Conservation (phyloP, 2,329 filamentous ascomycete genomes). For the Verticillium longisporum region DNA sequence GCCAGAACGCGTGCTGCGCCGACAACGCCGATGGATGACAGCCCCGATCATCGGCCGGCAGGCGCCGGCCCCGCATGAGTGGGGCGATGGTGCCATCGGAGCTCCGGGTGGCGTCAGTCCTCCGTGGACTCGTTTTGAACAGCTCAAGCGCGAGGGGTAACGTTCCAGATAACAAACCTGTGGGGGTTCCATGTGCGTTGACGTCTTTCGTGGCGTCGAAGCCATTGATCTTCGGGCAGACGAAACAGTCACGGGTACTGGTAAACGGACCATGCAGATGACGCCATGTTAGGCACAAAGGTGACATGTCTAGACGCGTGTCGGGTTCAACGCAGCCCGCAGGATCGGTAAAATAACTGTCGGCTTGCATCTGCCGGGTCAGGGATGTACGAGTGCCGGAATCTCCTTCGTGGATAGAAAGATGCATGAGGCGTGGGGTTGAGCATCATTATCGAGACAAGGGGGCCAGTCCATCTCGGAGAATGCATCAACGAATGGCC, state of each 20-base stretch:
- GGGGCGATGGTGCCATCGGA: constrained; percentile 1
- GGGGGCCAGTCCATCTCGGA: background rate
- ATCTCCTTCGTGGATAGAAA: background rate
- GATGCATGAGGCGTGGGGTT: background rate
- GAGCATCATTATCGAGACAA: background rate
- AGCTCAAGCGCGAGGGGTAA: background rate
- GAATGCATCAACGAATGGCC: background rate
- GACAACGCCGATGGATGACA: background rate
- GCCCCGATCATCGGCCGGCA: constrained; percentile 2
- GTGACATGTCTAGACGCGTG: constrained; percentile 3
- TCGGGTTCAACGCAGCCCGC: background rate
- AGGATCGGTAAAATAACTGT: background rate
- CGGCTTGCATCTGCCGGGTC: background rate
- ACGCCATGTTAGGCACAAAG: constrained; percentile 12
- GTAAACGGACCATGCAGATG: background rate
- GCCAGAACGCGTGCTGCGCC: background rate
- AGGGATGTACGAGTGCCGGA: background rate
- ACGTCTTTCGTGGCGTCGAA: background rate
- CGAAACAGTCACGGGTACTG: background rate
- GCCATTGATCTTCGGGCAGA: background rate
- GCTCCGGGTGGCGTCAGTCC: background rate
- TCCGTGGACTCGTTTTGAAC: background rate
- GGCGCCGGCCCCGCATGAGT: background rate
- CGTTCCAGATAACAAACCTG: background rate
- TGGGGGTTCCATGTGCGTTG: background rate